phyloP scores from a whole-genome alignment of 371 early-diverging fungal genomes.

The Mucor piriformis region DNA sequence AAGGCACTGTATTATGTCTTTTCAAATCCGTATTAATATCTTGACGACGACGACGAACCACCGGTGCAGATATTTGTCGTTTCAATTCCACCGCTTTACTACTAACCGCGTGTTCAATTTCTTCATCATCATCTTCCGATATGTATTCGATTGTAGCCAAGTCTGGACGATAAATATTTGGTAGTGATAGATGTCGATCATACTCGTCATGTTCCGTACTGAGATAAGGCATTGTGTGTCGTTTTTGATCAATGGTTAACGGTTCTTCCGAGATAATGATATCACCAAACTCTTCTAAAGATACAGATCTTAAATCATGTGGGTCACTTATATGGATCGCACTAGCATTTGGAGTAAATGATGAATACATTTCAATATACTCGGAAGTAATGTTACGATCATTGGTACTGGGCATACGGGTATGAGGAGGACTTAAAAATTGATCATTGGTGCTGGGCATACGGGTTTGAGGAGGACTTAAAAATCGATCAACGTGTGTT shows the following conservation, averaged over 20 bases:
- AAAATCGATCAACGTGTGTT: neutral
- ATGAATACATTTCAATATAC: slow-evolving; percentile 27
- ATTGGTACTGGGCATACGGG: neutral
- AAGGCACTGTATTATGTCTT: neutral
- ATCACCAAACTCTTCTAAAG: slow-evolving; percentile 3
- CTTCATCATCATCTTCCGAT: neutral
- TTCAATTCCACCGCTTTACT: neutral
- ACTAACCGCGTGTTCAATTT: neutral
- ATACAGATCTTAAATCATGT: neutral
- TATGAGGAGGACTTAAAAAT: neutral
- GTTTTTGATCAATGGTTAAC: neutral
- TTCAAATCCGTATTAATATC: neutral
- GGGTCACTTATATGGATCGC: neutral
- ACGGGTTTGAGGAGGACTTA: neutral
- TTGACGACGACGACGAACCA: neutral
- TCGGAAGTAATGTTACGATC: slow-evolving; percentile 28
- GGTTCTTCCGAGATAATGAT: neutral
- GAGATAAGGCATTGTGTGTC: slow-evolving; percentile 1
- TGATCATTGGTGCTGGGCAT: neutral
- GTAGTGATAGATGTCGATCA: slow-evolving; percentile 6
- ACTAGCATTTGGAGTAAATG: slow-evolving; percentile 27
- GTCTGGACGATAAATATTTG: neutral
- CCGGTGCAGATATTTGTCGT: slow-evolving; percentile 8
- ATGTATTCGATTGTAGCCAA: neutral
- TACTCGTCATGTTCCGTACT: neutral